These are phyloP conservation scores for Talaromyces adpressus DNA, from an alignment of 495 filamentous ascomycete genomes.

Conservation along the genomic window DNA sequence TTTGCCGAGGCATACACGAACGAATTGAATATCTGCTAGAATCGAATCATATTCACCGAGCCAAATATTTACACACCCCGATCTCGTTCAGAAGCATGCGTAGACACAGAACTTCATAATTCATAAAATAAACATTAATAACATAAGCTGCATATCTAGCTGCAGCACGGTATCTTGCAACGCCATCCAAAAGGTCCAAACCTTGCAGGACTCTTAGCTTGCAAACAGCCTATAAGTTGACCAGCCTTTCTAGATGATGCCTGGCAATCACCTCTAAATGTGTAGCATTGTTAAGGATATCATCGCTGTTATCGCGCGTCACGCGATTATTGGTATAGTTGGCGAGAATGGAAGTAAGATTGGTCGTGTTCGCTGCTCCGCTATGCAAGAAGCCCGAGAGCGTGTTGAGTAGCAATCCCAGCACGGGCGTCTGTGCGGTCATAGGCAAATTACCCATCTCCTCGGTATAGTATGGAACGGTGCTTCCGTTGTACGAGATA, in stretches of 20 bases:
- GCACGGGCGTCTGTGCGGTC: conserved; percentile 24
- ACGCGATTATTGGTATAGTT: neutral
- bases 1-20: neutral
- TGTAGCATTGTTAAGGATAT: conserved; percentile 1
- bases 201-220: too few relatives aligned
- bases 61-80: neutral
- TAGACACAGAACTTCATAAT: neutral
- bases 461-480: conserved; percentile 34
- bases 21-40: neutral
- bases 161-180: neutral
- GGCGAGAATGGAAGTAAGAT: neutral
- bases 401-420: conserved; percentile 25
- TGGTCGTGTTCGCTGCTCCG: neutral
- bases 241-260: conserved; percentile 2
- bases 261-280: conserved; percentile 1
- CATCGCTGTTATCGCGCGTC: neutral
- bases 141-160: neutral
- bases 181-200: neutral
- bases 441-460: conserved; percentile 30
- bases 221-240: neutral
- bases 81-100: neutral
- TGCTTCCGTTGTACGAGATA: conserved; percentile 26
- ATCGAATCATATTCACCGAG: neutral
- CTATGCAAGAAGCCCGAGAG: conserved; percentile 16
- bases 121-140: conserved; percentile 7